Evolutionary conservation across 2,329 filamentous ascomycete genomes (phyloP).

Genomic region (Sclerotinia glacialis): DNA sequence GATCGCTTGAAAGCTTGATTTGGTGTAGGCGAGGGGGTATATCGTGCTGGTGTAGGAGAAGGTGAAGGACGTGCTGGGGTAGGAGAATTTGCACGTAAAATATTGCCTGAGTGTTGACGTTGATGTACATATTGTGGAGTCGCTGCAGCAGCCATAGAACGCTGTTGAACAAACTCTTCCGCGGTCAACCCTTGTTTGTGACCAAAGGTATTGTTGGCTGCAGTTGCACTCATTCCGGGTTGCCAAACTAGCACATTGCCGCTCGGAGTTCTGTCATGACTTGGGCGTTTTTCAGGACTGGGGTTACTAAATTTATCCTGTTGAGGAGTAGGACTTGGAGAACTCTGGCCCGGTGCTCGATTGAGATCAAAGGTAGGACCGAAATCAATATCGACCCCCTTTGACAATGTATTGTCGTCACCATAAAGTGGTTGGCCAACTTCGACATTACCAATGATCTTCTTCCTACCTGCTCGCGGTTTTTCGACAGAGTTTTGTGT

Average conservation of each 20-base stretch:
- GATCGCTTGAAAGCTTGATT: slow-evolving; percentile 48
- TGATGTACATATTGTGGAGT: slow-evolving; percentile 59
- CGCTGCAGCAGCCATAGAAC: slow-evolving; percentile 57
- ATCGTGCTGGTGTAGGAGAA: slow-evolving; percentile 4
- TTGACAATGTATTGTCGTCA: slow-evolving; percentile 20
- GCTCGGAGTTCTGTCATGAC: slow-evolving; percentile 41
- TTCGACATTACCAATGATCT: slow-evolving; percentile 60
- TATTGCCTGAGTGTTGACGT: slow-evolving; percentile 54
- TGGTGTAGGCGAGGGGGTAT: slow-evolving; percentile 40
- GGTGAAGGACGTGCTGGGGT: slow-evolving; percentile 45
- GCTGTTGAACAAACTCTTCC: slow-evolving; percentile 81
- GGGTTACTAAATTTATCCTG: slow-evolving; percentile 22
- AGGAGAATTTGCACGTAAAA: slow-evolving; percentile 44
- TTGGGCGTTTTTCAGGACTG: slow-evolving; percentile 45
- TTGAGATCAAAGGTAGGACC: slow-evolving; percentile 68
- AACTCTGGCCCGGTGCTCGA: slow-evolving; percentile 28
- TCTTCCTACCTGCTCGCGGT: slow-evolving; percentile 75
- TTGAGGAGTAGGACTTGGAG: slow-evolving; percentile 59
- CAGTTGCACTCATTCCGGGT: slow-evolving; percentile 58
- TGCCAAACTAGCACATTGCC: slow-evolving; percentile 67
- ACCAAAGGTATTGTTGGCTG: slow-evolving; percentile 47
- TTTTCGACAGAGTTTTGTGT: slow-evolving; percentile 55
- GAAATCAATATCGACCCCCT: slow-evolving; percentile 70
- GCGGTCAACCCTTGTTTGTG: slow-evolving; percentile 56
- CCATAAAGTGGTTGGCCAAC: slow-evolving; percentile 43